A percentile compares a stretch with the other conserved stretches of the same genome.
These are phyloP conservation scores for Microdochium bolleyi DNA, from an alignment of 2,329 filamentous ascomycete genomes.

Conservation along the genomic window DNA sequence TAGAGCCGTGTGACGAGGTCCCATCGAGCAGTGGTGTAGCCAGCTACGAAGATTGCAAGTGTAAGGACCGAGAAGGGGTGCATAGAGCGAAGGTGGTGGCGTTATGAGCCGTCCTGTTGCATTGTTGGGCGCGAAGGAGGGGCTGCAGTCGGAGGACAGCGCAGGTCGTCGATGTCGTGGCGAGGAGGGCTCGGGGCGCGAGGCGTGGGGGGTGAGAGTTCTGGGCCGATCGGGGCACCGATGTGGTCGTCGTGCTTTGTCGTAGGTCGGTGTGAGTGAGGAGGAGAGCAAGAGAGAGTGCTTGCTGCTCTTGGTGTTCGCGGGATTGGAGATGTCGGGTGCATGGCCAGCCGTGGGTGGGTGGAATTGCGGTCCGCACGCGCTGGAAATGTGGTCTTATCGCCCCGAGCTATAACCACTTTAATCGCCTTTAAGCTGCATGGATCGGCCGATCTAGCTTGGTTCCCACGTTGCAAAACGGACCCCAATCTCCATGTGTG, in stretches of 20 bases:
- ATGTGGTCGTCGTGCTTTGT: too few species aligned
- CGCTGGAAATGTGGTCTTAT: not conserved
- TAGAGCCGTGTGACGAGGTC: constrained; percentile 94
- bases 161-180: not conserved
- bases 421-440: not conserved
- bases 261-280: too few species aligned
- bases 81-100: constrained; percentile 52
- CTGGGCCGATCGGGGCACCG: too few species aligned
- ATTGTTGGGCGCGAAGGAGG: not conserved
- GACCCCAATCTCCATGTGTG: not conserved
- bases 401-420: not conserved
- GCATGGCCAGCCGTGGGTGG: not conserved
- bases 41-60: constrained; percentile 96
- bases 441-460: not conserved
- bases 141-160: not conserved
- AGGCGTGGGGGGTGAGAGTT: too few species aligned
- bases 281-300: too few species aligned
- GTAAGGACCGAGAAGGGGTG: constrained; percentile 96
- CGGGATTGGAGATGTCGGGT: not conserved
- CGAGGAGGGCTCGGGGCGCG: not conserved
- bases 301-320: not conserved
- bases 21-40: constrained; percentile 99
- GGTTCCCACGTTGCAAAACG: not conserved
- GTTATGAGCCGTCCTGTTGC: not conserved
- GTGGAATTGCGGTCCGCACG: not conserved